Evolutionary conservation across 805 yeast genomes (phyloP), one percentile per base, ranked within the genome.

Genomic region (Candida arabinofermentans): DNA sequence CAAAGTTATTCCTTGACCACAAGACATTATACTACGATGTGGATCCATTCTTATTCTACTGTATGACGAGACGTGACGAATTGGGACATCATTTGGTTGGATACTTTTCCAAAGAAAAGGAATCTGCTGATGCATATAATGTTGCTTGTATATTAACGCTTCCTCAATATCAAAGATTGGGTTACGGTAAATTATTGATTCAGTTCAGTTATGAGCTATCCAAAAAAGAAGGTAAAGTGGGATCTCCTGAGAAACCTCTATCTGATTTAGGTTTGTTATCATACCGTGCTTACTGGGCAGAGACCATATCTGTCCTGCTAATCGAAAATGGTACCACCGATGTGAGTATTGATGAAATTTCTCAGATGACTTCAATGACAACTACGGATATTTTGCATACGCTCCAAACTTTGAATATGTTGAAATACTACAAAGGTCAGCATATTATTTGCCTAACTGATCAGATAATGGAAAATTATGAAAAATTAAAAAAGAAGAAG

Each of bases 241-340:
- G 99, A 1, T 88, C 96, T 0, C 99, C 99, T 0, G 99, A 93
- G 65, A 93, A 93, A 58, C 99, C 99, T 3, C 70, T 93, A 18
- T 86, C 96, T 0, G 99, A 93, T 72, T 72, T 93, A 58, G 99
- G 99, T 31, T 71, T 93, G 24, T 71, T 93, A 23, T 86, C 96
- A 5, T 93, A 93, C 58, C 79, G 99, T 62, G 96, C 97, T 0
- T 93, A 76, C 59, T 93, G 99, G 99, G 81, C 97, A 0, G 98
- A 93, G 55, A 81, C 91, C 0, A 71, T 93, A 44, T 81, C 89
- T 10, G 80, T 79, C 39, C 59, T 88, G 23, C 67, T 93, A 29
- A 81, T 83, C 29, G 93, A 86, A 51, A 71, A 70, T 41, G 70
- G 74, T 24, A 41, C 50, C 1, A 65, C 71, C 13, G 88, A 83